Evolutionary conservation across 805 yeast species (phyloP).

Genomic region (Cyberlindnera subsufficiens): DNA sequence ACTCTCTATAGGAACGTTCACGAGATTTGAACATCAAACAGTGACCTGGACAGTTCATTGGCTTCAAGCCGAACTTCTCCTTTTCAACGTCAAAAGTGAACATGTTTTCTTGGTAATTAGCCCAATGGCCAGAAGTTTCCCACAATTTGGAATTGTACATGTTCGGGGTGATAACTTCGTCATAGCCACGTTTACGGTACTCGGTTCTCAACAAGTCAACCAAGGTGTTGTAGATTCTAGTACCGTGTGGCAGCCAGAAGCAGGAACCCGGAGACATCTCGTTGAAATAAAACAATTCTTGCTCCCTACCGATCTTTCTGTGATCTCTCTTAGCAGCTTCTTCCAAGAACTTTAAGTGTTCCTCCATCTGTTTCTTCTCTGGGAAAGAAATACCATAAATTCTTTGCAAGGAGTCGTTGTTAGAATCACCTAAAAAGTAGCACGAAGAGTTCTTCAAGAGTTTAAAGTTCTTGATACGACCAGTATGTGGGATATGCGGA

Average conservation of each 20-base stretch:
- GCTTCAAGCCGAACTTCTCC: conserved; percentile 91
- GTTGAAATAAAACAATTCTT: conserved; percentile 90
- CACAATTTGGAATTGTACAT: conserved; percentile 96
- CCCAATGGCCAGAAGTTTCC: conserved; percentile 99
- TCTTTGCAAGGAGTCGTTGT: conserved; percentile 94
- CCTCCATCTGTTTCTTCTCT: conserved; percentile 93
- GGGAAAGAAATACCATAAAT: conserved; percentile 98
- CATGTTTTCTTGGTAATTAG: conserved; percentile 95
- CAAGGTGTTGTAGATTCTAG: conserved; percentile 90
- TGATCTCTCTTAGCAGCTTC: conserved; percentile 97
- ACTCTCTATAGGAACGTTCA: conserved; percentile 92
- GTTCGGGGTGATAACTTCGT: conserved; percentile 98
- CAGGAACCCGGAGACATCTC: conserved; percentile 98
- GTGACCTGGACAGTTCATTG: conserved; percentile 92
- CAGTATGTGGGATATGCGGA: conserved; percentile 97
- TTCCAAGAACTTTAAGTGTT: conserved; percentile 86
- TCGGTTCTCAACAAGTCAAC: conserved; percentile 74
- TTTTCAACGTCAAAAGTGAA: conserved; percentile 95
- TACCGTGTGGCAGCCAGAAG: conserved; percentile 99
- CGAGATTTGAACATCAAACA: conserved; percentile 87
- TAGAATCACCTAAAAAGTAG: conserved; percentile 89
- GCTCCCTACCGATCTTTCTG: conserved; percentile 93
- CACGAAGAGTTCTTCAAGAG: conserved; percentile 93
- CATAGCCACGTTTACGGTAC: conserved; percentile 91
- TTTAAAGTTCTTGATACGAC: conserved; percentile 90